Percentiles rank a stretch among this genome's conserved stretches.
These are phyloP conservation scores for Grosmannia clavigera DNA, from an alignment of 2,329 filamentous ascomycete genomes.

Conservation along the genomic window DNA sequence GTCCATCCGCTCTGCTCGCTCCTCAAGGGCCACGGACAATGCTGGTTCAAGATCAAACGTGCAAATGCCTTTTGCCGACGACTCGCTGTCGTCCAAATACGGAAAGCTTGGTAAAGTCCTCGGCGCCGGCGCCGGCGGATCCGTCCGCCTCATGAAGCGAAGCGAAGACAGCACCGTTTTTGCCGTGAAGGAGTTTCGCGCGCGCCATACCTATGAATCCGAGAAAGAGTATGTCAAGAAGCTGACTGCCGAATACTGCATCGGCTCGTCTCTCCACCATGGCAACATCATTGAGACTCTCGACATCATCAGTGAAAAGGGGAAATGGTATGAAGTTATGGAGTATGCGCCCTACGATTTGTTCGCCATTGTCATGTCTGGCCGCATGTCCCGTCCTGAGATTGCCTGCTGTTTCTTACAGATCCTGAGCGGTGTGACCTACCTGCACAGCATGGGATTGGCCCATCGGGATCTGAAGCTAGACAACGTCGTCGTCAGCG, in stretches of 20 bases:
- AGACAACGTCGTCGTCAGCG: slow-evolving; percentile 95
- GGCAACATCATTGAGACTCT: slow-evolving; percentile 97
- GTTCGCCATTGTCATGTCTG: slow-evolving; percentile 98
- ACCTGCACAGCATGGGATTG: slow-evolving; percentile 87
- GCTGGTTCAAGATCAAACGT: slow-evolving; percentile 36
- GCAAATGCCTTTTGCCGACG: slow-evolving; percentile 82
- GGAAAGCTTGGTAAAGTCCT: slow-evolving; percentile 91
- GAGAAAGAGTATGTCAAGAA: slow-evolving; percentile 97
- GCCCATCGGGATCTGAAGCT: slow-evolving; percentile 92
- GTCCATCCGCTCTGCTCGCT: slow-evolving; percentile 31
- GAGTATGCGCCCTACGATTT: slow-evolving; percentile 94
- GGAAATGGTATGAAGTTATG: slow-evolving; percentile 97
- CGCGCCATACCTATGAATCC: slow-evolving; percentile 83
- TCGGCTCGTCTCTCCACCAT: slow-evolving; percentile 91
- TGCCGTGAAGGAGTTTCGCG: slow-evolving; percentile 92
- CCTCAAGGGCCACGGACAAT: slow-evolving; percentile 21
- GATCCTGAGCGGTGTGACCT: slow-evolving; percentile 87
- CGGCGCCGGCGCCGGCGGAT: slow-evolving; percentile 87
- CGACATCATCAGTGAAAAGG: slow-evolving; percentile 89
- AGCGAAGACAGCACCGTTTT: slow-evolving; percentile 88
- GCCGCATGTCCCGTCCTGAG: slow-evolving; percentile 88
- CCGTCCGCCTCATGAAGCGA: slow-evolving; percentile 85
- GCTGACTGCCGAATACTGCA: slow-evolving; percentile 94
- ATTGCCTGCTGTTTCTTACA: slow-evolving; percentile 86
- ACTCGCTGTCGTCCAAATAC: slow-evolving; percentile 81